Evolutionary conservation across 2,329 filamentous ascomycete genomes (phyloP).

Genomic region (Aureobasidium sp.): DNA sequence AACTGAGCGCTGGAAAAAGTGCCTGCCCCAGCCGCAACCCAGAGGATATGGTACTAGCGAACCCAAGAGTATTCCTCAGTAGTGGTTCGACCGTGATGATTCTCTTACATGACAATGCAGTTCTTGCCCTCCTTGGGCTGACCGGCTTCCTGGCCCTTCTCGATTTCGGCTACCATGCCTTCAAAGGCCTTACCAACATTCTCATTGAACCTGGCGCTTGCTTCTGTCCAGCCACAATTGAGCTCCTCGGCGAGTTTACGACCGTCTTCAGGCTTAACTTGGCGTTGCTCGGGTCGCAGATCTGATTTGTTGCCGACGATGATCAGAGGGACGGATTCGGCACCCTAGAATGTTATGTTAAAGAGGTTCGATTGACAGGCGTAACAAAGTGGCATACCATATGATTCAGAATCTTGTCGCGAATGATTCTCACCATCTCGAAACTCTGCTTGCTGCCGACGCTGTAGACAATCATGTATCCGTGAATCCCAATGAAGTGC

Average conservation of each 20-base stretch:
- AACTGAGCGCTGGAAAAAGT: background rate
- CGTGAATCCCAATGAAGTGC: constrained; percentile 98
- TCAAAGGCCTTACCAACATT: constrained; percentile 92
- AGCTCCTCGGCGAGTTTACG: constrained; percentile 78
- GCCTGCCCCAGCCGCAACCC: background rate
- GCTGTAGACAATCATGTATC: constrained; percentile 98
- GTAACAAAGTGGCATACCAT: constrained; percentile 53
- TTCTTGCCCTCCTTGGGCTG: constrained; percentile 76
- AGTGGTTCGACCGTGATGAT: background rate
- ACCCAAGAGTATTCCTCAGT: background rate
- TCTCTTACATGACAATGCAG: constrained; percentile 73
- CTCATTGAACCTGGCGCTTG: constrained; percentile 87
- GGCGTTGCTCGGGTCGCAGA: constrained; percentile 82
- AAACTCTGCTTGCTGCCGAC: constrained; percentile 89
- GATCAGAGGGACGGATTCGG: constrained; percentile 85
- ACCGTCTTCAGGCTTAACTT: constrained; percentile 80
- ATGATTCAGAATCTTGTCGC: constrained; percentile 96
- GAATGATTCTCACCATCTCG: constrained; percentile 93
- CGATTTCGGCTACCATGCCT: constrained; percentile 87
- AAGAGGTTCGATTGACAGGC: background rate
- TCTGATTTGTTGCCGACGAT: constrained; percentile 98
- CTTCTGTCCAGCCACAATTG: constrained; percentile 90
- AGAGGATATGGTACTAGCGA: background rate
- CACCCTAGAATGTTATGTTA: constrained; percentile 53
- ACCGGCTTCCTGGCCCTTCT: constrained; percentile 80